Evolutionary conservation across 495 filamentous ascomycete genomes (phyloP).

Genomic region (Penicillium ucsense): DNA sequence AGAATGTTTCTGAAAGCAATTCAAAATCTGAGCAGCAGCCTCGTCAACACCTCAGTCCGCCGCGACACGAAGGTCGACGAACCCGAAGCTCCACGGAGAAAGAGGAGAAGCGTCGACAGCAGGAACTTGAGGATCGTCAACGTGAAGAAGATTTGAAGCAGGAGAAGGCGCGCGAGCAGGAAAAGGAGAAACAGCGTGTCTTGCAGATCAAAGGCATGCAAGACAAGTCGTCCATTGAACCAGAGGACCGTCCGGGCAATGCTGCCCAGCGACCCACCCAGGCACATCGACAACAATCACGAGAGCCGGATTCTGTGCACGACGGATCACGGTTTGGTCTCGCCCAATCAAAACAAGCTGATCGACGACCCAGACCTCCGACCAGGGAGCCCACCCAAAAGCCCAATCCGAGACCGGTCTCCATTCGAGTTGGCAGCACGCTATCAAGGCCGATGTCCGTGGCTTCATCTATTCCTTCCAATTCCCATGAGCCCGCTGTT

Average conservation of each 20-base stretch:
- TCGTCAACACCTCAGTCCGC: slow-evolving; percentile 18
- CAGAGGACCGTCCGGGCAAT: slow-evolving; percentile 30
- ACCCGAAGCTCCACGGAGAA: slow-evolving; percentile 69
- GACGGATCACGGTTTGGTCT: slow-evolving; percentile 31
- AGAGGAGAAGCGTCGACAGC: slow-evolving; percentile 53
- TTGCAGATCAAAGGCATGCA: slow-evolving; percentile 28
- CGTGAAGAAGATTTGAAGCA: slow-evolving; percentile 43
- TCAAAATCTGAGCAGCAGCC: slow-evolving; percentile 11
- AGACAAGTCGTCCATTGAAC: slow-evolving; percentile 24
- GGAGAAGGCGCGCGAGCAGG: slow-evolving; percentile 57
- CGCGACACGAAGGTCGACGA: slow-evolving; percentile 43
- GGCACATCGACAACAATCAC: slow-evolving; percentile 39
- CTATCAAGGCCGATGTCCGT: slow-evolving; percentile 59
- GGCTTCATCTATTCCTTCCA: slow-evolving; percentile 49
- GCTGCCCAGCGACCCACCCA: slow-evolving; percentile 34
- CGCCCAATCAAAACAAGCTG: slow-evolving; percentile 42
- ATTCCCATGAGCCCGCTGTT: slow-evolving; percentile 47
- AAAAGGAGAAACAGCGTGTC: slow-evolving; percentile 52
- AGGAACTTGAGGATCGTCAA: slow-evolving; percentile 44
- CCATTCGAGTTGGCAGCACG: slow-evolving; percentile 66
- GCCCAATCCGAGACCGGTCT: slow-evolving; percentile 63
- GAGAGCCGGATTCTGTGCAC: slow-evolving; percentile 20
- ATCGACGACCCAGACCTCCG: slow-evolving; percentile 66
- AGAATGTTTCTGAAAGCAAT: slow-evolving; percentile 5
- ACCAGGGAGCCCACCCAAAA: slow-evolving; percentile 57